Conservation (phyloP, 1,139 yeast species). For the Geotrichum klebahnii region DNA sequence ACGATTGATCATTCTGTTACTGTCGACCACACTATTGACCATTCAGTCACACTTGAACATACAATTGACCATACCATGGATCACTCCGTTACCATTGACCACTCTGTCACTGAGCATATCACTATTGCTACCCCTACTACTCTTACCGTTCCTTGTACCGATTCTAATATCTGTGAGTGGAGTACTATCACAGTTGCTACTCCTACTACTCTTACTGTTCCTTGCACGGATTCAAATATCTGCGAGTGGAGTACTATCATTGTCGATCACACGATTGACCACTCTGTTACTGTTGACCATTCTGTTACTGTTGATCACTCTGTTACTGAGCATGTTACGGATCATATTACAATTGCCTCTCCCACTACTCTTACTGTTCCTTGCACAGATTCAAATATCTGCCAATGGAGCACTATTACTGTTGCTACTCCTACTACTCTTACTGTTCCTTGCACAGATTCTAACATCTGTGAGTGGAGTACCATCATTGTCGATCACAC, state of each 20-base stretch:
- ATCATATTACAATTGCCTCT: constrained; percentile 8
- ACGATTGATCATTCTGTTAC: too few relatives aligned
- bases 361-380: constrained; percentile 7
- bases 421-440: constrained; percentile 12
- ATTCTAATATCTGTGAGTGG: constrained; percentile 3
- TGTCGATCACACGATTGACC: too few relatives aligned
- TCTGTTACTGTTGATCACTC: background rate
- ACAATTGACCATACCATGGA: too few relatives aligned
- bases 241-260: constrained; percentile 5
- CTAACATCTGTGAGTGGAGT: constrained; percentile 8
- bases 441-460: constrained; percentile 16
- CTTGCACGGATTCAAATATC: constrained; percentile 5
- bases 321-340: background rate
- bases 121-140: constrained; percentile 10
- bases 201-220: constrained; percentile 8
- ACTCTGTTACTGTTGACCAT: background rate
- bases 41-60: too few relatives aligned
- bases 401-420: constrained; percentile 2
- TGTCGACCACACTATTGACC: too few relatives aligned
- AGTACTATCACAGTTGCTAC: constrained; percentile 6
- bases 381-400: constrained; percentile 1
- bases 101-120: background rate
- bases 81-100: too few relatives aligned
- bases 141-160: constrained; percentile 15
- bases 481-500: constrained; percentile 2